Evolutionary conservation across 805 yeast species (phyloP), one percentile per base, ranked within the genome.

Genomic region (Metschnikowia gelsemii): DNA sequence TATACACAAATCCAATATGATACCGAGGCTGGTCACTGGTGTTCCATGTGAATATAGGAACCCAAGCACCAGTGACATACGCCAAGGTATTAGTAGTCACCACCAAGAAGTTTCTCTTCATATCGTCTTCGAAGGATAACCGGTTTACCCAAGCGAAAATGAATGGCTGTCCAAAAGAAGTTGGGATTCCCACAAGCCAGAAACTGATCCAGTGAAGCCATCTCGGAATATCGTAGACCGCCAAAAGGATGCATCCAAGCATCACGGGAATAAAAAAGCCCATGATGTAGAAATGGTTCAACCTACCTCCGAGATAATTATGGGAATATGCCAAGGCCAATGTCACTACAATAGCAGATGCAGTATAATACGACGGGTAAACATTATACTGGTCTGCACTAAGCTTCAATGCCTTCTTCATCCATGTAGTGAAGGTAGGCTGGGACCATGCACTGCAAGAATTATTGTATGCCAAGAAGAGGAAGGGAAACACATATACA

Each of bases 121-220:
- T 51, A 52, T 73, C 78, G 45, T 73, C 72, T 6, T 63, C 54
- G 19, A 64, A 62, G 14, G 78, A 53, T 19, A 70, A 51, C 26
- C 76, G 61, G 52, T 78, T 78, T 26, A 77, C 70, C 84, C 83
- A 79, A 2, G 79, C 64, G 45, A 71, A 78, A 11, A 77, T 73
- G 48, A 73, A 67, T 2, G 82, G 81, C 58, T 75, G 82, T 1
- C 80, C 82, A 72, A 70, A 70, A 3, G 73, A 53, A 0, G 72
- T 61, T 8, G 80, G 79, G 12, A 72, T 55, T 2, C 78, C 77
- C 3, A 71, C 56, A 34, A 76, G 46, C 48, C 69, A 76, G 54
- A 75, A 79, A 11, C 72, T 61, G 8, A 72, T 58, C 77, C 80
- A 77, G 43, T 76, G 78, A 26, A 70, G 65, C 1, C 74, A 75